Conservation (phyloP, 2,329 filamentous ascomycete genomes). For the Aspergillus udagawae region DNA sequence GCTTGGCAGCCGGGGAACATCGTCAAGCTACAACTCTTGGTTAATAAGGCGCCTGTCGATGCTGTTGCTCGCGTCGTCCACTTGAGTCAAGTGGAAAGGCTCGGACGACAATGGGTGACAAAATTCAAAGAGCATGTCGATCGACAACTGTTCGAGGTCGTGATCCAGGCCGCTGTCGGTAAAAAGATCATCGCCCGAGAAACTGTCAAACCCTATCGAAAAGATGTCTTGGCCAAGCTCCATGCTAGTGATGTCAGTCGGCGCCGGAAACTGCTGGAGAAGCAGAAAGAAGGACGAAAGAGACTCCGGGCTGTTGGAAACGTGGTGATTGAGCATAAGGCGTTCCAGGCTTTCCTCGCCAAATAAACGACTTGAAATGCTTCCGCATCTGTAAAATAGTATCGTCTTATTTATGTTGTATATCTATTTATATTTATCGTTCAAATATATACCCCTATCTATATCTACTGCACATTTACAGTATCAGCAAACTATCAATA, state of each 20-base stretch:
- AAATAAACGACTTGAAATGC: conserved; percentile 50
- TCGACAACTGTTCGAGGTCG: conserved; percentile 92
- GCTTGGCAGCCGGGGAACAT: conserved; percentile 78
- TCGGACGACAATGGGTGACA: conserved; percentile 82
- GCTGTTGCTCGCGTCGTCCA: conserved; percentile 91
- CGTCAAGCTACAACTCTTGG: conserved; percentile 84
- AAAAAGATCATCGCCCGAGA: conserved; percentile 82
- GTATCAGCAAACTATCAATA: neutral
- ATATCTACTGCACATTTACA: neutral
- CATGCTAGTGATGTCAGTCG: conserved; percentile 85
- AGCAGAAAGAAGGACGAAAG: conserved; percentile 94
- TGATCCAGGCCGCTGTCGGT: conserved; percentile 88
- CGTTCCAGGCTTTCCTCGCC: conserved; percentile 88
- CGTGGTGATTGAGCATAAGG: conserved; percentile 92
- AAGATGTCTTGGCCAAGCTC: conserved; percentile 89
- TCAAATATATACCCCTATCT: conserved; percentile 1
- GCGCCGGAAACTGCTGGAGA: conserved; percentile 83
- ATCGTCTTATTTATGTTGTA: conserved; percentile 1
- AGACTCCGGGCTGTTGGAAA: conserved; percentile 73
- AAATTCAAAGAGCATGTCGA: conserved; percentile 98
- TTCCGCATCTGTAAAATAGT: neutral
- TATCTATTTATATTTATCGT: neutral
- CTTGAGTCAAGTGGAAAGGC: conserved; percentile 69
- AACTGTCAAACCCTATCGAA: conserved; percentile 93
- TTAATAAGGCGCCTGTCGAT: conserved; percentile 91